Evolutionary conservation across 2,329 filamentous ascomycete species (phyloP), one percentile per base, ranked within the genome.

Genomic region (Fusarium camptoceras): DNA sequence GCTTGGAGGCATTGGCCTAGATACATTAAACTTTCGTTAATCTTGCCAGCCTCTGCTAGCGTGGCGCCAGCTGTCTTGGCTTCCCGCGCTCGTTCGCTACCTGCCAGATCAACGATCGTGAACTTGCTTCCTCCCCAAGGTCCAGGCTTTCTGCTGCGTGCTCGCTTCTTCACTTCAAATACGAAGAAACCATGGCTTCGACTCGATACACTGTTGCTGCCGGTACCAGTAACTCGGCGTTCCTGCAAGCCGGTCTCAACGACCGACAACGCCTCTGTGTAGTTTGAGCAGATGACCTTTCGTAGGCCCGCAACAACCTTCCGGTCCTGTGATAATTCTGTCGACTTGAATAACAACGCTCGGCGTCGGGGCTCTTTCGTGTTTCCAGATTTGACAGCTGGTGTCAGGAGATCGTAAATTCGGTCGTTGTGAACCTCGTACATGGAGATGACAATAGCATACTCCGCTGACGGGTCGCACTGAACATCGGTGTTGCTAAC

Each of bases 371-470:
- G 85, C 62, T 93, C 91, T 73, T 93, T 94, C 4, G 89, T 91
- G 8, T 85, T 85, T 37, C 86, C 86, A 0, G 85, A 85, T 66
- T 87, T 87, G 24, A 84, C 81, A 5, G 88, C 86, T 0, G 88
- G 87, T 0, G 91, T 92, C 2, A 99, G 84, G 0, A 99, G 88
- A 76, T 99, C 96, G 78, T 97, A 98, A 71, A 99, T 98, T 37
- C 94, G 91, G 81, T 99, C 95, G 77, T 99, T 99, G 83, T 99
- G 98, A 2, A 99, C 95, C 79, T 99, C 96, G 80, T 98, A 98
- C 94, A 99, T 99, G 56, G 94, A 97, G 24, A 99, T 86, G 14
- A 99, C 84, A 56, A 99, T 89, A 7, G 92, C 91, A 74, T 98
- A 98, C 73, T 97, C 93, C 57, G 91, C 88, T 22, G 87, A 87